Base-by-base conservation (phyloP, 164 flowering plant genomes). In the Chimonanthus praecox region DNA sequence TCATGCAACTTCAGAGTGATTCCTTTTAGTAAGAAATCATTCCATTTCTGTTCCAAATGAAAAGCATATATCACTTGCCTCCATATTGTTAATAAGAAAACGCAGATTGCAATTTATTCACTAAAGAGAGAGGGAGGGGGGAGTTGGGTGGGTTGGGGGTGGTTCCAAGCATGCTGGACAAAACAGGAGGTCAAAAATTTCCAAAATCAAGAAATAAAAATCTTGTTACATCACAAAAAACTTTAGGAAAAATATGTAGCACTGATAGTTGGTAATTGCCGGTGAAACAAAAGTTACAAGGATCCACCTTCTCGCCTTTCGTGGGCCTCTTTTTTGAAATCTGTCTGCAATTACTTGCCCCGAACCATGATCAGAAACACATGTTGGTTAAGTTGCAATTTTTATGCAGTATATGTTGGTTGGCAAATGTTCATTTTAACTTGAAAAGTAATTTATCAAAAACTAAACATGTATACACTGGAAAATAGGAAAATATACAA, bases 11-110 rank as follows among this genome's bases (percentile, higher is more conserved):
- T 64, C 61, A 85, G 49, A 49, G 74, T 75, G 21, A 82, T 81
- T 65, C 78, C 72, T 60, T 64, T 3, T 47, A 82, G 48, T 44
- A 48, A 16, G 60, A 82, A 82, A 0, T 75, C 60, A 8, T 70
- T 81, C 88, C 88, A 85, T 79, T 82, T 85, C 88, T 85, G 78
- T 68, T 51, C 33, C 45, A 75, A 61, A 2, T 16, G 68, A 69
- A 64, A 49, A 43, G 7, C 5, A 61, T 54, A 54, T 54, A 43
- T 15, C 1, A 71, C 15, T 44, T 66, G 18, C 44, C 16, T 66
- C 15, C 68, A 66, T 8, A 33, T 18, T 21, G 21, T 33, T 18
- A 63, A 63, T 21, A 1, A 63, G 3, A 63, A 60, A 60, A 54
- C 2, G 15, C 7, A 7, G 58, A 50, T 50, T 8, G 58, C 11